Base-by-base conservation (phyloP, 2,329 filamentous ascomycete species). In the Apiospora hydei region DNA sequence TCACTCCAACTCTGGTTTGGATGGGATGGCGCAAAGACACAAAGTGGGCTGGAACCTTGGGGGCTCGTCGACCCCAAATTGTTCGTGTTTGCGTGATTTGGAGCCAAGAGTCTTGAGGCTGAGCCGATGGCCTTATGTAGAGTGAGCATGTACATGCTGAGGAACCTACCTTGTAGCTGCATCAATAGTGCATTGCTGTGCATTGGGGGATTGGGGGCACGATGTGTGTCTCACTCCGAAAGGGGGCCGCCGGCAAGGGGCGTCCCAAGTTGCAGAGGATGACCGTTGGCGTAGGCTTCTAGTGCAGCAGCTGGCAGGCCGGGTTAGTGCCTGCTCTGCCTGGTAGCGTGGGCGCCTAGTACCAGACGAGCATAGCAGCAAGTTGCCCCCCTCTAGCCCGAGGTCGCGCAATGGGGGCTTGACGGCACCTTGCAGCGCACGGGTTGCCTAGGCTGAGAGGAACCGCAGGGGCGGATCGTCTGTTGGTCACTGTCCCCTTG, bases 351-450 rank as follows among this genome's bases (percentile, higher is more conserved):
- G 3, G 16, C 21, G 53, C 3, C 53, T 61, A 61, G 53, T 61
- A 61, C 53, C 30, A 61, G 30, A 38, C 18, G 30, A 61, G 53
- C 30, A 61, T 61, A 38, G 30, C 30, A 34, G 26, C 30, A 38
- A 21, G 16, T 11, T 21, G 16, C 53, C 53, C 53, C 53, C 53
- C 16, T n/a, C 18, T 18, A 8, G 46, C 30, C 34, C 34, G 57
- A n/a, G 34, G 18, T 64, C 57, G 57, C 57, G 57, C 34, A 64
- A 64, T 64, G 57, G 57, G 57, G 57, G 57, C 57, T 64, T 38
- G 34, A 38, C 57, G 57, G 57, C 57, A 64, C 57, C 57, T 64
- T 34, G 57, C 57, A 64, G 57, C 10, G 57, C 57, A 64, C 57
- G 57, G 57, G 26, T 30, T 3, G 26, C 1, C 26, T 30, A 30